A percentile compares a stretch with the other conserved stretches of the same genome.
Conservation (phyloP, 345 rosid genomes). For the Ceriops tagal region DNA sequence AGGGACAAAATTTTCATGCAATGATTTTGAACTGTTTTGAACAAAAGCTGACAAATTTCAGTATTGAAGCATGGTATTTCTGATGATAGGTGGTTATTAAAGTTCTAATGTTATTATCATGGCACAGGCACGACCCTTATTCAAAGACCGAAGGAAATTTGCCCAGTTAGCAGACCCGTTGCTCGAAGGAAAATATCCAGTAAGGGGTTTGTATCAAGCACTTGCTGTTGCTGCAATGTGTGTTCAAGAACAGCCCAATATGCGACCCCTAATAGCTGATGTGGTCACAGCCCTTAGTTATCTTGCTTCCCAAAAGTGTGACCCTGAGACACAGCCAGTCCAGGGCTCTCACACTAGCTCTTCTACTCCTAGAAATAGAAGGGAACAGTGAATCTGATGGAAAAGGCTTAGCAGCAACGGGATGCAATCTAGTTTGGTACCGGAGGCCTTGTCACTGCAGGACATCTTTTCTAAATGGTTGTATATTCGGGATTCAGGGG, state of each 20-base stretch:
- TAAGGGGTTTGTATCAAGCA: slow-evolving; percentile 77
- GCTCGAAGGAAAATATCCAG: slow-evolving; percentile 67
- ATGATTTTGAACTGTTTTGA: too few species aligned
- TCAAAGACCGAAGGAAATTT: slow-evolving; percentile 65
- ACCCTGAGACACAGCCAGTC: slow-evolving; percentile 38
- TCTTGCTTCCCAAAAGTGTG: slow-evolving; percentile 66
- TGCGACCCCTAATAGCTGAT: slow-evolving; percentile 51
- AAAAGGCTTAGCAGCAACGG: too few species aligned
- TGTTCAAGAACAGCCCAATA: slow-evolving; percentile 44
- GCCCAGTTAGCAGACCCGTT: slow-evolving; percentile 67
- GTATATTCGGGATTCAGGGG: too few species aligned
- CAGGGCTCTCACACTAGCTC: slow-evolving; percentile 36
- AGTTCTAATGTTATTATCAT: not conserved
- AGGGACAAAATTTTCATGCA: too few species aligned
- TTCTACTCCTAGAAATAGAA: slow-evolving; percentile 41
- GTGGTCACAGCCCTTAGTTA: slow-evolving; percentile 74
- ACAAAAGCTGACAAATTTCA: too few species aligned
- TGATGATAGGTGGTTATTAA: too few species aligned
- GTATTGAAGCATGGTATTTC: too few species aligned
- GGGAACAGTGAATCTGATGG: slow-evolving; percentile 23
- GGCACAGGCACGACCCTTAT: slow-evolving; percentile 69
- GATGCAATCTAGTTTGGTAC: too few species aligned
- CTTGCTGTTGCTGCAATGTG: slow-evolving; percentile 86
- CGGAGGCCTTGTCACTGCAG: too few species aligned
- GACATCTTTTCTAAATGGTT: too few species aligned